Evolutionary conservation across 2,329 filamentous ascomycete species (phyloP).

Genomic region (Lasiodiplodia gonubiensis): DNA sequence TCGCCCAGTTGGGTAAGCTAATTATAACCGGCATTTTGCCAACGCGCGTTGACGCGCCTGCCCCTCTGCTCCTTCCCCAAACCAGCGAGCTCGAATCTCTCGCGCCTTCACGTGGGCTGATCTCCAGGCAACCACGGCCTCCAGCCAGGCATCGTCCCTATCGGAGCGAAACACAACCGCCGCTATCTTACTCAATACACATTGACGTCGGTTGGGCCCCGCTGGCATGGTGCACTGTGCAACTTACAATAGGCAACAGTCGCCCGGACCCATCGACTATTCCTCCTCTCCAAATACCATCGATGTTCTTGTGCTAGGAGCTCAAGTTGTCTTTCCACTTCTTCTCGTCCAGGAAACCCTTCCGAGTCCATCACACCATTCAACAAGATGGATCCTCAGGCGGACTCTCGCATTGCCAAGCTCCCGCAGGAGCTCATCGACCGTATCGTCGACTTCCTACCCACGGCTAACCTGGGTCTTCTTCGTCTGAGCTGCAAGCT

Average conservation of each 20-base stretch:
- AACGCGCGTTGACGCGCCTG: neutral
- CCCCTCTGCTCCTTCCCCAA: neutral
- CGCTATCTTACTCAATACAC: neutral
- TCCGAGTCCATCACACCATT: neutral
- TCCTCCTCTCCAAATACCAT: neutral
- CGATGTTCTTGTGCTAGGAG: neutral
- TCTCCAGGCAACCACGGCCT: neutral
- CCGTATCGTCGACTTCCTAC: conserved; percentile 59
- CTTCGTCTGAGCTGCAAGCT: conserved; percentile 63
- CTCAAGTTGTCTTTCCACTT: neutral
- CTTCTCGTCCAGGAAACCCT: neutral
- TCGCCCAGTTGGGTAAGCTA: neutral
- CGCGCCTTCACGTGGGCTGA: neutral
- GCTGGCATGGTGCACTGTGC: neutral
- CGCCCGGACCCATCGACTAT: neutral
- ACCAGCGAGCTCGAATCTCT: neutral
- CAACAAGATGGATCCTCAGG: neutral
- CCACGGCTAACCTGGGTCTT: conserved; percentile 61
- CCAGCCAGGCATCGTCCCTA: neutral
- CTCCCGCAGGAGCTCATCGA: conserved; percentile 66
- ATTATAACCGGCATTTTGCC: neutral
- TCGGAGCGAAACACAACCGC: neutral
- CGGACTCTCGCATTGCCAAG: conserved; percentile 32
- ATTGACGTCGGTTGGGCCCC: neutral
- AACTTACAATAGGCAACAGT: neutral